These are phyloP conservation scores for Spongiforma sp. DNA, from an alignment of 1,284 basidiomycete species.

Conservation along the genomic window DNA sequence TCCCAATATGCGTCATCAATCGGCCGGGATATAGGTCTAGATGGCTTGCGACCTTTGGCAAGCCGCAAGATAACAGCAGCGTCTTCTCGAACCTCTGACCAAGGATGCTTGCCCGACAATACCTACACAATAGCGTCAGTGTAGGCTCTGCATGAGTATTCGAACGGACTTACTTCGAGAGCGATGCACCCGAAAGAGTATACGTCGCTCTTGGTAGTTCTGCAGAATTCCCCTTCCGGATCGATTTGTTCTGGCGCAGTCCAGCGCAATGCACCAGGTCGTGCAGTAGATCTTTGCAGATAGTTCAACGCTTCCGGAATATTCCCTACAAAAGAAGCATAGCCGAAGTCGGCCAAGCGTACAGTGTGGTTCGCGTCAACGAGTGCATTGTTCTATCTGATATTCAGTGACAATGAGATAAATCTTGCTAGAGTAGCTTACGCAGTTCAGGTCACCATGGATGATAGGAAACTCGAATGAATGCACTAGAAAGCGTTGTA, in stretches of 20 bases:
- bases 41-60: too few relatives aligned
- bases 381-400: neutral
- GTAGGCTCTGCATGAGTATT: too few relatives aligned
- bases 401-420: neutral
- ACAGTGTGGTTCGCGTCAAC: neutral
- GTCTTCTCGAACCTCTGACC: too few relatives aligned
- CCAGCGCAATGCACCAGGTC: slow-evolving; percentile 4
- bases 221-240: neutral
- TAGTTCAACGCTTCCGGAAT: too few relatives aligned
- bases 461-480: neutral
- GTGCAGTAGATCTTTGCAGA: neutral
- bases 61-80: too few relatives aligned
- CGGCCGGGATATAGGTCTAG: too few relatives aligned
- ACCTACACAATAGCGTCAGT: too few relatives aligned
- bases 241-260: neutral
- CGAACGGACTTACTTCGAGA: neutral
- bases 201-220: neutral
- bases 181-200: neutral
- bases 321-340: neutral
- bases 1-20: too few relatives aligned
- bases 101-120: too few relatives aligned
- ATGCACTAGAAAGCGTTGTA: slow-evolving; percentile 5
- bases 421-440: neutral
- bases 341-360: too few relatives aligned
- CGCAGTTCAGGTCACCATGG: too few relatives aligned